These are phyloP conservation scores for Halophytophthora batemanensis DNA, from an alignment of 352 stramenopile genomes.

Conservation along the genomic window DNA sequence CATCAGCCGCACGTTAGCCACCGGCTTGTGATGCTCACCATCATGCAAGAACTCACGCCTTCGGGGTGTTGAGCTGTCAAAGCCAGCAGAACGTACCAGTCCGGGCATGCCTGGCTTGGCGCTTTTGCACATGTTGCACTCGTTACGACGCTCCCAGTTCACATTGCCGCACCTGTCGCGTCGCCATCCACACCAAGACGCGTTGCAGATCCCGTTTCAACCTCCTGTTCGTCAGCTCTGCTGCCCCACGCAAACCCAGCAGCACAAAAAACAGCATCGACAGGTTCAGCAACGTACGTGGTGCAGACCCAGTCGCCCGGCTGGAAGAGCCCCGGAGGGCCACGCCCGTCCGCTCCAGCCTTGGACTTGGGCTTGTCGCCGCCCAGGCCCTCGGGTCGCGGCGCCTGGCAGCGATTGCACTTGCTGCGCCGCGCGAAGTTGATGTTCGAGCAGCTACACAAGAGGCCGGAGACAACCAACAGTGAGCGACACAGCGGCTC, in stretches of 20 bases:
- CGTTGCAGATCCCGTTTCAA: not conserved
- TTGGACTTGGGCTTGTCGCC: conserved; percentile 26
- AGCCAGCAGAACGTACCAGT: conserved; percentile 27
- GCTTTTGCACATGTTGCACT: conserved; percentile 89
- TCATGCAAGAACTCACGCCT: not conserved
- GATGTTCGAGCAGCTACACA: conserved; percentile 69
- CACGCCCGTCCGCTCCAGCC: conserved; percentile 35
- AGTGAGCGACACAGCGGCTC: conserved; percentile 2
- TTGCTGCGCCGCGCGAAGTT: conserved; percentile 79
- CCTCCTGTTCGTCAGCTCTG: not conserved
- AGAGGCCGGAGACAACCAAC: conserved; percentile 1
- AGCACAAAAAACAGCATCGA: not conserved
- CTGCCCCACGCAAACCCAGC: not conserved
- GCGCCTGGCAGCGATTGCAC: conserved; percentile 82
- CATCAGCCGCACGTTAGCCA: not conserved
- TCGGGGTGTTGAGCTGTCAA: not conserved
- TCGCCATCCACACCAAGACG: not conserved
- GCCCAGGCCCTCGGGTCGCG: conserved; percentile 40
- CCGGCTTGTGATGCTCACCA: not conserved
- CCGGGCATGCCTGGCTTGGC: conserved; percentile 67
- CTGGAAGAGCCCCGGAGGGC: conserved; percentile 76
- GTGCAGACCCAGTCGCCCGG: conserved; percentile 78
- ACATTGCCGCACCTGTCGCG: conserved; percentile 72
- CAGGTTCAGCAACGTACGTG: conserved; percentile 40
- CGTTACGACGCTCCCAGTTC: conserved; percentile 80